These are phyloP conservation scores for Gossypium mustelinum DNA, from an alignment of 345 rosid species.

Conservation along the genomic window DNA sequence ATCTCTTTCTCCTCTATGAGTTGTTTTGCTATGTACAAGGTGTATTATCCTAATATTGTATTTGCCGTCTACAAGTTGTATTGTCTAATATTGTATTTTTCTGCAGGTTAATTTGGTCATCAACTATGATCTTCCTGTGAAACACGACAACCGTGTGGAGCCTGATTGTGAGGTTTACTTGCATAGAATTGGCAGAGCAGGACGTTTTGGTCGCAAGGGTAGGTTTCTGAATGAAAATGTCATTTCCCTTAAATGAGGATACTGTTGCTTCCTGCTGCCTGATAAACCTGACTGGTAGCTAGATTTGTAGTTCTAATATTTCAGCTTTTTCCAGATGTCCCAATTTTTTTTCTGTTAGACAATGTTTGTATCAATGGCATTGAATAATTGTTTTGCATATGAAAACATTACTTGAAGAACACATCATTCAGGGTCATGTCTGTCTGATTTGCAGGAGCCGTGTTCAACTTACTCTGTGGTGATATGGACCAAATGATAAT, in stretches of 20 bases:
- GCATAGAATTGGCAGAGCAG: conserved; percentile 97
- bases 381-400: not conserved
- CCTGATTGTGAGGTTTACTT: conserved; percentile 89
- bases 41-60: conserved; percentile 4
- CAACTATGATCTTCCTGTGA: conserved; percentile 76
- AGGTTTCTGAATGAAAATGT: conserved; percentile 8
- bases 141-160: conserved; percentile 41
- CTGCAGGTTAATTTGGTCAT: conserved; percentile 83
- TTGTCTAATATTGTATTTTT: conserved; percentile 8
- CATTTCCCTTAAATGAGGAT: not conserved
- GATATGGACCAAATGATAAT: conserved; percentile 46
- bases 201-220: conserved; percentile 96
- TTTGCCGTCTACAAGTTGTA: not conserved
- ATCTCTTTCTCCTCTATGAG: conserved; percentile 2
- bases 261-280: not conserved
- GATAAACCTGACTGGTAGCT: not conserved
- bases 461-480: conserved; percentile 64
- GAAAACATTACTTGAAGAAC: not conserved
- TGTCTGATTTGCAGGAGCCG: conserved; percentile 58
- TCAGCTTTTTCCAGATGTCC: not conserved
- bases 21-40: not conserved
- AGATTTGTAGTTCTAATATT: not conserved
- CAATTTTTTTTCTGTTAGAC: not conserved
- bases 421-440: not conserved
- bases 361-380: not conserved